Conservation (phyloP, 805 yeast genomes). For the Metschnikowia rubicola region DNA sequence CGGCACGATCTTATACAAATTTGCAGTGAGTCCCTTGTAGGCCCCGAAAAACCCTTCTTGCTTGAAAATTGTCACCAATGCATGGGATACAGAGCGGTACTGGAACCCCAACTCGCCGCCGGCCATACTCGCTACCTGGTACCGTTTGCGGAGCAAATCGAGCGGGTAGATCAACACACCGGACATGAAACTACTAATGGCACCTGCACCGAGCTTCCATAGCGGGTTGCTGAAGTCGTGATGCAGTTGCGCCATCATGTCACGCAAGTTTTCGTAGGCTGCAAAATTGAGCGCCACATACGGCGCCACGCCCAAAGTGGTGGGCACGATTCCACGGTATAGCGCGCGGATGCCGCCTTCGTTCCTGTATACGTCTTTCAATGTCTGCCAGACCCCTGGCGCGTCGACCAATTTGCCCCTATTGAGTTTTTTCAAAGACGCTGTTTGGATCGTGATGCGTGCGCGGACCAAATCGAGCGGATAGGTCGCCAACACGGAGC, state of each 20-base stretch:
- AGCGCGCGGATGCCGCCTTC: conserved; percentile 84
- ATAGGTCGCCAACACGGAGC: conserved; percentile 79
- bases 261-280: conserved; percentile 78
- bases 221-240: conserved; percentile 42
- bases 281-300: conserved; percentile 92
- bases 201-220: conserved; percentile 74
- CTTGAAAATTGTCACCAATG: conserved; percentile 62
- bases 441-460: conserved; percentile 84
- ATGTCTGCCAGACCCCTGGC: conserved; percentile 66
- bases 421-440: conserved; percentile 50
- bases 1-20: conserved; percentile 85
- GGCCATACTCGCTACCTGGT: conserved; percentile 86
- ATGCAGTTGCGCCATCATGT: conserved; percentile 36
- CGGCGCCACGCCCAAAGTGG: conserved; percentile 92
- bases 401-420: conserved; percentile 49
- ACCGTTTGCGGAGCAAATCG: conserved; percentile 82
- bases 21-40: conserved; percentile 73
- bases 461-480: conserved; percentile 92
- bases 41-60: conserved; percentile 73
- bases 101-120: conserved; percentile 75
- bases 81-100: conserved; percentile 74
- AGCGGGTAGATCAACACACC: conserved; percentile 90
- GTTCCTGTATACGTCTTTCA: conserved; percentile 54
- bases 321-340: conserved; percentile 86
- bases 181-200: conserved; percentile 82